Evolutionary conservation across 2,329 filamentous ascomycete species (phyloP), one percentile per base, ranked within the genome.

Genomic region (Cercospora beticola): DNA sequence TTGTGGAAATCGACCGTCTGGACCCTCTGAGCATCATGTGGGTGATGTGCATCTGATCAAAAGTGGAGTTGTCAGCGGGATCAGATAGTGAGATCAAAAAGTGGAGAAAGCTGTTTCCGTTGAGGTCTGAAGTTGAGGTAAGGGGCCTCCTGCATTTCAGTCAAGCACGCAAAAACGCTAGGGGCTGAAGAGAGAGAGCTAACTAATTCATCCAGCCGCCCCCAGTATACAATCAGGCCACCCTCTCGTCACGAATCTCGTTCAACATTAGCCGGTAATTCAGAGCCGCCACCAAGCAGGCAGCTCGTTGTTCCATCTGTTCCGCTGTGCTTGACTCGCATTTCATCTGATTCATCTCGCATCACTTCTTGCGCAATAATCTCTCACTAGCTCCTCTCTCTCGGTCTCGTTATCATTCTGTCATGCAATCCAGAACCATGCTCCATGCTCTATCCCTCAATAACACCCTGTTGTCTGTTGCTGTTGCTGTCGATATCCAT

Each of bases 131-230:
- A 49, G 43, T 63, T 33, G 43, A 64, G 62, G 46, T 54, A 56
- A 54, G 62, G 68, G 62, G 61, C 68, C 65, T 68, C 67, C 67
- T 69, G 60, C 66, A 63, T 68, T 68, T 65, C 18, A 43, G 36
- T 46, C 52, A 61, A 66, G 28, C 18, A 63, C 65, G 62, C 33
- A 56, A 66, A 57, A 66, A 18, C 18, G 62, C 62, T 63, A 63
- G 46, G 46, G 46, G 46, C 40, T 56, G 56, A 65, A 28, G 36
- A 43, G 36, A 43, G 36, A 40, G 36, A 28, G 16, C 60, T 64
- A 31, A 64, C 31, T 62, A 52, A 57, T 43, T 21, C 62, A 33
- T 56, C n/a, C 26, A 56, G n/a, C 30, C 30, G 43, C 43, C 40
- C 40, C 46, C 49, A 31, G 40, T 26, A 28, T 63, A 28, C 60